Evolutionary conservation across 2,329 filamentous ascomycete species (phyloP), one percentile per base, ranked within the genome.

Genomic region (Colletotrichum echinochloae): DNA sequence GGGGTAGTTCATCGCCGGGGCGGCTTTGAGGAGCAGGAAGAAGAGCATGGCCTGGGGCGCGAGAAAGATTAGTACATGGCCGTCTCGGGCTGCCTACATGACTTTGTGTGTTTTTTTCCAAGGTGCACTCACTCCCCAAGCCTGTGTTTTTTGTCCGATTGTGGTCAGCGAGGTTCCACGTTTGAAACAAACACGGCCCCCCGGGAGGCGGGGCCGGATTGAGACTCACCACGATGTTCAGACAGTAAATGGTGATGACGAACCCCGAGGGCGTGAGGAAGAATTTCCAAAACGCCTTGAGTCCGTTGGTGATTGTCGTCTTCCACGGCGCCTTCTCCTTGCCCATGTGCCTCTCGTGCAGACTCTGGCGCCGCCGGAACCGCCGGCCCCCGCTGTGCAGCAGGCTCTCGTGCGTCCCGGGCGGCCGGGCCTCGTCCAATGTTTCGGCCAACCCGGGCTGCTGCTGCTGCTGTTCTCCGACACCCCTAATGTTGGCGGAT

Each of bases 271-370:
- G 74, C 0, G 77, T 78, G 12, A 70, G 68, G 70, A 78, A 76
- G 66, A 78, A 78, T 49, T 75, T 77, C 75, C 76, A 77, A 44
- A 77, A 78, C 0, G 76, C 77, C 33, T 70, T 74, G 1, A 78
- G 61, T 0, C 76, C 76, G 52, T 78, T 73, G 26, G 46, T 46
- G 20, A 76, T 73, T 1, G 76, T 77, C 20, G 74, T 71, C 2
- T 73, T 72, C 73, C 76, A 77, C 23, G 72, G 72, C 1, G 74
- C 76, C 56, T 77, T 76, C 16, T 60, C 70, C 28, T 76, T 54
- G 39, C 66, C 66, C 41, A 70, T 66, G 70, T 75, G 75, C 52
- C 72, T 75, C 46, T 74, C 67, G 28, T 73, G 64, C 30, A 75
- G 60, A 30, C 74, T 74, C 48, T 75, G 73, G 3, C 73, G 73